These are phyloP conservation scores for Trametes pubescens DNA, from an alignment of 1,284 basidiomycete species.

Conservation along the genomic window DNA sequence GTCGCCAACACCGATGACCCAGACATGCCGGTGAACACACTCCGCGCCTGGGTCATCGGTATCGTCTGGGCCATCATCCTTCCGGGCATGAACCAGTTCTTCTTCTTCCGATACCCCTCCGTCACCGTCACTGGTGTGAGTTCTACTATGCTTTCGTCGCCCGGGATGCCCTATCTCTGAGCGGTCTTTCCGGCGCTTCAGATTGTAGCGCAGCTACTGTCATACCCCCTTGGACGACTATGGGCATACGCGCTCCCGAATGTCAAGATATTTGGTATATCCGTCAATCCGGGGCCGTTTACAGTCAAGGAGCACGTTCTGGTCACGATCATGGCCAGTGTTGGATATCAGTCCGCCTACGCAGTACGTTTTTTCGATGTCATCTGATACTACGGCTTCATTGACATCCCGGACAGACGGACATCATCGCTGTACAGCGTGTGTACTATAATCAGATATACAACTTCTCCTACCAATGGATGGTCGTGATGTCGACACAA, in stretches of 20 bases:
- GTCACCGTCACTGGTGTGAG: slow-evolving; percentile 48
- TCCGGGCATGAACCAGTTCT: slow-evolving; percentile 71
- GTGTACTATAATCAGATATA: slow-evolving; percentile 73
- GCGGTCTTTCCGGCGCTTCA: slow-evolving; percentile 24
- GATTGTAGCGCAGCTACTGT: slow-evolving; percentile 68
- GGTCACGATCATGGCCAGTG: slow-evolving; percentile 74
- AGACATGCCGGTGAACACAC: slow-evolving; percentile 63
- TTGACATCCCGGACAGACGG: slow-evolving; percentile 55
- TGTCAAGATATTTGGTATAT: slow-evolving; percentile 63
- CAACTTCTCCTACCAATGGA: slow-evolving; percentile 75
- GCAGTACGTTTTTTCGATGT: slow-evolving; percentile 33
- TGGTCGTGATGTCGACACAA: slow-evolving; percentile 82
- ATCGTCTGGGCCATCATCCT: slow-evolving; percentile 65
- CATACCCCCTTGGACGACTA: slow-evolving; percentile 65
- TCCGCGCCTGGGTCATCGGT: slow-evolving; percentile 75
- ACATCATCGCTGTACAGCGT: slow-evolving; percentile 80
- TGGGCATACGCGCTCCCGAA: slow-evolving; percentile 64
- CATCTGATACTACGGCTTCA: slow-evolving; percentile 13
- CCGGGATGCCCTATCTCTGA: not conserved
- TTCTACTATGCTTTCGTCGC: not conserved
- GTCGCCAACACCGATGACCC: slow-evolving; percentile 79
- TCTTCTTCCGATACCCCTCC: slow-evolving; percentile 73
- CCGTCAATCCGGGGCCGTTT: slow-evolving; percentile 69
- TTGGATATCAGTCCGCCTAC: slow-evolving; percentile 51
- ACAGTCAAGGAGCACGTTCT: slow-evolving; percentile 60